Conservation (phyloP, 1,139 yeast genomes). For the Magnusiomyces suaveolens region DNA sequence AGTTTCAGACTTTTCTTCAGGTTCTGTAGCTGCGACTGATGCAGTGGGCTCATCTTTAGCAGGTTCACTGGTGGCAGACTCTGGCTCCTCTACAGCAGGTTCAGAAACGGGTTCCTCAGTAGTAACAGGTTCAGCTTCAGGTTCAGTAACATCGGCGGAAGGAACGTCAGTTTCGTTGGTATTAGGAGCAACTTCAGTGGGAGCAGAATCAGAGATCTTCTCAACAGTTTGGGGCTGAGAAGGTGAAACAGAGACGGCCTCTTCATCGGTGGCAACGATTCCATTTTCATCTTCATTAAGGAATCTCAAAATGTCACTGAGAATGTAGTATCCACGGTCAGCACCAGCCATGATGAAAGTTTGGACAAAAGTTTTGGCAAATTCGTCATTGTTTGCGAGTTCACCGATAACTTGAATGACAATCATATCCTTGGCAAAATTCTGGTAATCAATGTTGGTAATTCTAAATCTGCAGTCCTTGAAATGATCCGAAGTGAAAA, state of each 20-base stretch:
- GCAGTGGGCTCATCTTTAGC: no score
- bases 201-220: neutral
- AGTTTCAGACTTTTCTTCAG: no score
- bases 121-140: neutral
- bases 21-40: no score
- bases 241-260: neutral
- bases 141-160: neutral
- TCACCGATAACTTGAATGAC: constrained; percentile 63
- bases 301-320: constrained; percentile 50
- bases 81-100: constrained; percentile 2
- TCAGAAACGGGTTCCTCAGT: neutral
- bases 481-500: constrained; percentile 34
- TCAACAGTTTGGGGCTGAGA: neutral
- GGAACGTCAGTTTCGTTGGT: constrained; percentile 6
- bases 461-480: constrained; percentile 51
- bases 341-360: constrained; percentile 51
- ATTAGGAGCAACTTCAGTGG: neutral
- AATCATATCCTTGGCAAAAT: constrained; percentile 44
- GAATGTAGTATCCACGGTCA: constrained; percentile 43
- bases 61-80: constrained; percentile 9
- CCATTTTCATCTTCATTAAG: constrained; percentile 33
- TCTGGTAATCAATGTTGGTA: constrained; percentile 54
- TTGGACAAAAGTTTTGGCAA: constrained; percentile 51
- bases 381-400: constrained; percentile 41
- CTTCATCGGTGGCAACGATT: neutral